Conservation (phyloP, 1,284 basidiomycete genomes). For the Stereum hirsutum region DNA sequence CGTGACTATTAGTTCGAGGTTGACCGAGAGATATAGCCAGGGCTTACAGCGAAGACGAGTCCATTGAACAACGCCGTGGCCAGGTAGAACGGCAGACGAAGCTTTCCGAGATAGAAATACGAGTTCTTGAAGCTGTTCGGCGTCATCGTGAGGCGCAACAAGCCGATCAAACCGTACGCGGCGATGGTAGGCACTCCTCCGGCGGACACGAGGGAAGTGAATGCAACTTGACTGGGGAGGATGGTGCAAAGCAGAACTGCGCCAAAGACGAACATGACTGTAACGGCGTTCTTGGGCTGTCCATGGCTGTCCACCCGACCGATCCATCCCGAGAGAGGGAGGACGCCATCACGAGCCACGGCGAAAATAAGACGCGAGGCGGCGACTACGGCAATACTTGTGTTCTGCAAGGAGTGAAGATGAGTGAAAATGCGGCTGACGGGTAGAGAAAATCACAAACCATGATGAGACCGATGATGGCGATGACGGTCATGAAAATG, state of each 20-base stretch:
- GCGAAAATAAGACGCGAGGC: conserved; percentile 80
- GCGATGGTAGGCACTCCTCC: conserved; percentile 76
- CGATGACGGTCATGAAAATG: conserved; percentile 78
- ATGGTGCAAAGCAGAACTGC: conserved; percentile 72
- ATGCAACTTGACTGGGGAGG: conserved; percentile 78
- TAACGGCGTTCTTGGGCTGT: conserved; percentile 75
- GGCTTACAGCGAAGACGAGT: conserved; percentile 59
- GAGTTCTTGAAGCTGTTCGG: conserved; percentile 66
- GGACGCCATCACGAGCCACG: conserved; percentile 80
- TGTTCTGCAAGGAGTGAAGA: conserved; percentile 44
- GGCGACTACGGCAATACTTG: conserved; percentile 75
- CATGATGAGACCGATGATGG: conserved; percentile 68
- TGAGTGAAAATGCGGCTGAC: background rate
- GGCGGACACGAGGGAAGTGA: conserved; percentile 78
- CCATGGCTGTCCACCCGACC: conserved; percentile 58
- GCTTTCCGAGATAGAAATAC: conserved; percentile 60
- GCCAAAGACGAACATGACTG: conserved; percentile 72
- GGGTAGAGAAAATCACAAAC: conserved; percentile 27
- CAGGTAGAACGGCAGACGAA: conserved; percentile 58
- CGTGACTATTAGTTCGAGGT: too few relatives aligned
- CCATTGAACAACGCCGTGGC: conserved; percentile 63
- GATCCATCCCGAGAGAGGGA: conserved; percentile 76
- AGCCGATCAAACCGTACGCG: conserved; percentile 70
- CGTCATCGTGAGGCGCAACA: conserved; percentile 65
- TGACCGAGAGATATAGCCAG: background rate